Percentiles rank a stretch among this genome's conserved stretches.
phyloP scores from a whole-genome alignment of 106 monocot species.

The Amphibolis antarctica region DNA sequence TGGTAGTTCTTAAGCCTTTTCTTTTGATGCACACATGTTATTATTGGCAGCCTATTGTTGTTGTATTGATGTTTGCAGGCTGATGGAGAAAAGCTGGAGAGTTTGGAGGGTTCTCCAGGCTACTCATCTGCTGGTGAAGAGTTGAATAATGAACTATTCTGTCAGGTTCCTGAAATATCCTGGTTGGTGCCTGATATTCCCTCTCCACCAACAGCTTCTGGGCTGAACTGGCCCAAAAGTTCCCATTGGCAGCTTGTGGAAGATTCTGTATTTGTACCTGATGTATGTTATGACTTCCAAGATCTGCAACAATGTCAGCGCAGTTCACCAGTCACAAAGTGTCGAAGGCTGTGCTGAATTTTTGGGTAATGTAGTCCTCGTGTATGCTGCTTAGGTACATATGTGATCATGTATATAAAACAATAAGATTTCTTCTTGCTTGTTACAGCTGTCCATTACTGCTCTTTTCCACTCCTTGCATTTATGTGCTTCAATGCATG shows the following conservation, averaged over 20 bases:
- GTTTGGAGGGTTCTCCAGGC: constrained; percentile 42
- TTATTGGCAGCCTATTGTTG: neutral
- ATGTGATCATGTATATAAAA: too few species aligned
- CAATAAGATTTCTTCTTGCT: too few species aligned
- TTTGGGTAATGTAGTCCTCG: too few species aligned
- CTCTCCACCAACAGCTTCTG: constrained; percentile 74
- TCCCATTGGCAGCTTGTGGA: constrained; percentile 1
- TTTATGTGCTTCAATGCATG: too few species aligned
- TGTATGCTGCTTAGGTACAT: too few species aligned
- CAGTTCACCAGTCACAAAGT: constrained; percentile 12
- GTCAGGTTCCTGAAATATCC: constrained; percentile 54
- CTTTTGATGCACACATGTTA: neutral
- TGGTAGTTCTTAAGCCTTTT: neutral
- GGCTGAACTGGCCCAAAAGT: constrained; percentile 53
- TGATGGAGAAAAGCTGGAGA: constrained; percentile 37
- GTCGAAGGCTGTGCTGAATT: constrained; percentile 2
- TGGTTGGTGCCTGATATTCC: constrained; percentile 71
- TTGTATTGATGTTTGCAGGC: constrained; percentile 9
- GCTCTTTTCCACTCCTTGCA: too few species aligned
- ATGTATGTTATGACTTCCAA: constrained; percentile 27
- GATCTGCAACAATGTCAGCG: constrained; percentile 4
- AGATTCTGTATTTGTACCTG: constrained; percentile 48
- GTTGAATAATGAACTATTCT: constrained; percentile 27
- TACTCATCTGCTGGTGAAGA: constrained; percentile 35
- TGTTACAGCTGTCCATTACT: too few species aligned